phyloP scores from a whole-genome alignment of 2,329 filamentous ascomycete genomes.

The Beauveria scarabaeidicola region DNA sequence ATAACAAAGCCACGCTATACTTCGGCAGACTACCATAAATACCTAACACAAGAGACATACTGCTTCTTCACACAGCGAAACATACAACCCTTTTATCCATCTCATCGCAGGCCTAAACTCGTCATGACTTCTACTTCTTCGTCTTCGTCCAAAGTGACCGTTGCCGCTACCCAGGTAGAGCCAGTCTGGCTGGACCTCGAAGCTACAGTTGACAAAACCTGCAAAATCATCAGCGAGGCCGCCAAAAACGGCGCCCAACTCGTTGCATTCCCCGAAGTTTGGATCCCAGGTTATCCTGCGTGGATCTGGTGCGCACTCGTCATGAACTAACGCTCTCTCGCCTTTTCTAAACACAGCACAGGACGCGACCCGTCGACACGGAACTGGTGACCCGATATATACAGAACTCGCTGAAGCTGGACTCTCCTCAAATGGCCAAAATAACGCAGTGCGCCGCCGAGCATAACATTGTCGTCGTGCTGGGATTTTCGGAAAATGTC shows the following conservation, averaged over 20 bases:
- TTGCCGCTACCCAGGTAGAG: slow-evolving; percentile 40
- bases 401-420: slow-evolving; percentile 40
- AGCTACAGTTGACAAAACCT: slow-evolving; percentile 43
- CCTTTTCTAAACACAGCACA: background rate
- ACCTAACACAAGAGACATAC: too few species aligned
- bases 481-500: slow-evolving; percentile 47
- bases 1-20: too few species aligned
- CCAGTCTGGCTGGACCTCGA: slow-evolving; percentile 46
- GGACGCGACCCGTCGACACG: too few species aligned
- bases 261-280: slow-evolving; percentile 47
- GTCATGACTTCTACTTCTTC: too few species aligned
- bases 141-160: too few species aligned
- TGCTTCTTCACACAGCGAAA: too few species aligned
- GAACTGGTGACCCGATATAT: background rate
- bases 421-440: slow-evolving; percentile 45
- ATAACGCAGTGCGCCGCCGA: slow-evolving; percentile 40
- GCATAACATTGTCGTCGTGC: slow-evolving; percentile 42
- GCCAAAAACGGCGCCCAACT: slow-evolving; percentile 43
- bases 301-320: too few species aligned
- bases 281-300: slow-evolving; percentile 15
- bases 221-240: slow-evolving; percentile 44
- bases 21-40: too few species aligned
- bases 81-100: too few species aligned
- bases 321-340: too few species aligned
- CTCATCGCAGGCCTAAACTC: too few species aligned